Conservation (phyloP, 2,329 filamentous ascomycete genomes). For the Aureobasidium mangrovei region DNA sequence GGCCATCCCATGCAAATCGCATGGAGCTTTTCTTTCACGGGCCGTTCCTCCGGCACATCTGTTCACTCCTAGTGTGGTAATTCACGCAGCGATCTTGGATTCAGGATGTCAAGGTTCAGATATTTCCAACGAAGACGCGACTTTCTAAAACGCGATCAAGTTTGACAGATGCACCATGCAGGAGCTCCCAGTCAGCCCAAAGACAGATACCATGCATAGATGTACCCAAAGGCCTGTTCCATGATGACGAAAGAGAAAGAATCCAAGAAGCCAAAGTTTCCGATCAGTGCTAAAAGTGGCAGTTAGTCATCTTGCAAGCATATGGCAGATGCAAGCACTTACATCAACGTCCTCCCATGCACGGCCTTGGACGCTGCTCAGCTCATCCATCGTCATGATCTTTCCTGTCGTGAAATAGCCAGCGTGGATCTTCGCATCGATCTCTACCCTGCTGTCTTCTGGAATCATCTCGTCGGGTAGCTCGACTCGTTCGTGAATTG, state of each 20-base stretch:
- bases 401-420: constrained; percentile 82
- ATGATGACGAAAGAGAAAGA: neutral
- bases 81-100: constrained; percentile 7
- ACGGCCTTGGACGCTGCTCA: constrained; percentile 76
- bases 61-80: neutral
- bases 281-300: constrained; percentile 7
- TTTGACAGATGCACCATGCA: neutral
- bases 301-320: neutral
- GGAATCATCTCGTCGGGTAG: constrained; percentile 92
- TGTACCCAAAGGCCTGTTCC: neutral
- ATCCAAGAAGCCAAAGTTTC: neutral
- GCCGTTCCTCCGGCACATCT: constrained; percentile 9
- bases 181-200: neutral
- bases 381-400: constrained; percentile 77
- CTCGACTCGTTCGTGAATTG: constrained; percentile 81
- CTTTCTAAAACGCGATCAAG: neutral
- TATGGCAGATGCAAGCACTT: neutral
- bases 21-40: neutral
- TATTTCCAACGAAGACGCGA: neutral
- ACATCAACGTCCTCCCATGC: constrained; percentile 70
- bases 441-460: constrained; percentile 91
- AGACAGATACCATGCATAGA: neutral
- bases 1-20: constrained; percentile 4
- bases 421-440: constrained; percentile 95
- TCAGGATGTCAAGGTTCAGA: neutral